Conservation (phyloP, 2,329 filamentous ascomycete species). For the Ophiostoma novo-ulmi region DNA sequence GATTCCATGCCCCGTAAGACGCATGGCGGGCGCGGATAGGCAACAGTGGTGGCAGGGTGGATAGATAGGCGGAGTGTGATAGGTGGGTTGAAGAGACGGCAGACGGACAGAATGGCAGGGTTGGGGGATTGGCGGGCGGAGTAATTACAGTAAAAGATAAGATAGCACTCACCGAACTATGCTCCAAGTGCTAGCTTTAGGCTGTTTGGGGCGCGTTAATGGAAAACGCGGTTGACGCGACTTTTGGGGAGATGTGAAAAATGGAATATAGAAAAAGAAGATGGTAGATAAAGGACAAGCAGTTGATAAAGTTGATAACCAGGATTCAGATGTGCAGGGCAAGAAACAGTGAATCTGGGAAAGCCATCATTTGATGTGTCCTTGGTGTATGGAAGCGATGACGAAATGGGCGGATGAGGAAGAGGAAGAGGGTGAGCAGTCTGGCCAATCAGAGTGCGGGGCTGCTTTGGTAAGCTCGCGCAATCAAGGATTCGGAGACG, state of each 20-base stretch:
- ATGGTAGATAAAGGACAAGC: no score
- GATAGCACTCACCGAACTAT: background rate
- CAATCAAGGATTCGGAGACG: background rate
- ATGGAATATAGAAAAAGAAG: background rate
- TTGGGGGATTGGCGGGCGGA: background rate
- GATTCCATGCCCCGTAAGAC: background rate
- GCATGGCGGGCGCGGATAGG: slow-evolving; percentile 9
- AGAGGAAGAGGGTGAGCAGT: background rate
- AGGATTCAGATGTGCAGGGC: no score
- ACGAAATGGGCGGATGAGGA: background rate
- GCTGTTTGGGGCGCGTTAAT: background rate
- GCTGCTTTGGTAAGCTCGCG: background rate
- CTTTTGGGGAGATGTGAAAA: background rate
- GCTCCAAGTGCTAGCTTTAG: background rate
- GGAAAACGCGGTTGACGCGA: slow-evolving; percentile 1
- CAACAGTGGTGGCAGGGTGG: slow-evolving; percentile 9
- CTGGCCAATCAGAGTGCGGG: background rate
- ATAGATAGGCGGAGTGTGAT: background rate
- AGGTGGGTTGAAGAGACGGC: background rate
- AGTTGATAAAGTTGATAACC: no score
- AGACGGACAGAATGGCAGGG: background rate
- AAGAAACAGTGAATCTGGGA: no score
- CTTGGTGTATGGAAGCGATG: background rate
- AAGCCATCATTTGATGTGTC: background rate
- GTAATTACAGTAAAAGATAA: background rate